Evolutionary conservation across 805 yeast species (phyloP), one percentile per base, ranked within the genome.

Genomic region (Candida suzukii): DNA sequence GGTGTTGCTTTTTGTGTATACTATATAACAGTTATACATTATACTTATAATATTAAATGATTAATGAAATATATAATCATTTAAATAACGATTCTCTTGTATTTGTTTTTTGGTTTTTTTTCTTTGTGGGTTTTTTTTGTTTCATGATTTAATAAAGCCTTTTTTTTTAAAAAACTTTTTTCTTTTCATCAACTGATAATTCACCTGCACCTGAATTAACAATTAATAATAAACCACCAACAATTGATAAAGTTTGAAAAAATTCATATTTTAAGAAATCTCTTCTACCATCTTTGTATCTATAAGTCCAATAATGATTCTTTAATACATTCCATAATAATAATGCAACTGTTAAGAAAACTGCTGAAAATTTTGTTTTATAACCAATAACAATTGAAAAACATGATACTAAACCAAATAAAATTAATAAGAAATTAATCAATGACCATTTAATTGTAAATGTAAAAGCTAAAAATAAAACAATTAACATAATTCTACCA

Each of bases 131-230:
- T n/a, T n/a, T n/a, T n/a, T n/a, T 8, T 24, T 24, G 8, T 24
- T 24, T 24, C 11, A 24, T 24, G 26, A 24, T 8, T 24, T 24
- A 12, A n/a, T n/a, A 14, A 6, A 29, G 6, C n/a, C 18, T 4
- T 5, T 18, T 17, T 3, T 21, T n/a, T 60, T 66, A 88, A 60
- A 84, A 87, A 45, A 86, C 80, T 72, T 91, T 91, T 71, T 91
- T 90, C 82, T 93, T 91, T 63, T 88, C 97, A 58, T 91, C 99
- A 44, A 91, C 68, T 22, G 95, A 85, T 49, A 91, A 72, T 53
- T 85, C 90, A 39, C 99, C 99, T 25, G 98, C 98, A 47, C 99
- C 99, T 3, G 96, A 87, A 66, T 85, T 88, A 45, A 87, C 96
- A 46, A 93, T 86, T 50, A 93, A 69, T 46, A 91, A 67, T 47